Percentiles rank a stretch among this genome's conserved stretches.
Evolutionary conservation across 225 moss, liverwort and hornwort genomes (phyloP).

Genomic region (Pleurozium schreberi): DNA sequence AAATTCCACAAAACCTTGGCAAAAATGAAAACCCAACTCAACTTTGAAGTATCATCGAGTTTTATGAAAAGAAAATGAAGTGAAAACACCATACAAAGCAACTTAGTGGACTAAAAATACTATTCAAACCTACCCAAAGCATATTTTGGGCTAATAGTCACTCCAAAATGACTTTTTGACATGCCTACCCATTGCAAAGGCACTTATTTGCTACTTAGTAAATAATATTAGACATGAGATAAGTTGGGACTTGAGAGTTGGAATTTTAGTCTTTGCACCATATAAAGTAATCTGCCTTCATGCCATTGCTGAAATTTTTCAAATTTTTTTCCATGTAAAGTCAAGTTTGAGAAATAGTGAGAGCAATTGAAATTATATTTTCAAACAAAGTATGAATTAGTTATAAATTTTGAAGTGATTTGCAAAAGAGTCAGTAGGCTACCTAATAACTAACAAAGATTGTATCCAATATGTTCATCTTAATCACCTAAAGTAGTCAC

Average conservation of each 20-base stretch:
- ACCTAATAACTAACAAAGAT: no score
- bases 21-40: not conserved
- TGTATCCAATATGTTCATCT: no score
- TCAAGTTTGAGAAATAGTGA: no score
- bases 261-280: not conserved
- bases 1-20: rapidly evolving
- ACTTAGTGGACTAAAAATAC: rapidly evolving
- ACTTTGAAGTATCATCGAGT: not conserved
- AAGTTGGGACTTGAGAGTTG: not conserved
- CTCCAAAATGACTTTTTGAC: not conserved
- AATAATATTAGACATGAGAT: not conserved
- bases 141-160: not conserved
- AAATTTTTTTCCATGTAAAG: no score
- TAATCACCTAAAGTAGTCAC: no score
- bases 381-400: no score
- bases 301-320: no score
- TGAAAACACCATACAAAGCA: not conserved
- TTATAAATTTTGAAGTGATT: no score
- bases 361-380: no score
- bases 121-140: rapidly evolving
- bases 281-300: no score
- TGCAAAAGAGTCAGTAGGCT: no score
- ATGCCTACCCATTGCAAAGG: rapidly evolving
- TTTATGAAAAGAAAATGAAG: not conserved
- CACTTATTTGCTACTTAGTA: not conserved